These are phyloP conservation scores for Lentinus polychrous DNA, from an alignment of 1,284 basidiomycete species.

Conservation along the genomic window DNA sequence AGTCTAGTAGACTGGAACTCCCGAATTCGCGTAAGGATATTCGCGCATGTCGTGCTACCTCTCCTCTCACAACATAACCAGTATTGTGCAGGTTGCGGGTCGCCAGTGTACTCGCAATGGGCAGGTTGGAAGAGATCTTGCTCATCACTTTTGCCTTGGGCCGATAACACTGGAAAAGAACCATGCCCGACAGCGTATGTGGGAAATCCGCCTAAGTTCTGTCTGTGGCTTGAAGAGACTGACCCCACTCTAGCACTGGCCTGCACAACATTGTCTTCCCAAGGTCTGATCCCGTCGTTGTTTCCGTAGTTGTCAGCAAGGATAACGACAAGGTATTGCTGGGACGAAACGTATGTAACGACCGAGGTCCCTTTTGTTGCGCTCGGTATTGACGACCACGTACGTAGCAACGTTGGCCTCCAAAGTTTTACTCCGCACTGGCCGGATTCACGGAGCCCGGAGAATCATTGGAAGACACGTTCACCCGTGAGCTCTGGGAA, in stretches of 20 bases:
- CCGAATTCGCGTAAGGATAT: constrained; percentile 60
- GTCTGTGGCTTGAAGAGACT: constrained; percentile 2
- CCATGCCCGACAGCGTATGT: constrained; percentile 65
- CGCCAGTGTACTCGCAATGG: constrained; percentile 83
- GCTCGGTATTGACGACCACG: neutral
- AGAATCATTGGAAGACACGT: constrained; percentile 91
- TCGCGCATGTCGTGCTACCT: neutral
- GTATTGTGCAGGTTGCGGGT: constrained; percentile 90
- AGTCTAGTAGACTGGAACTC: constrained; percentile 88
- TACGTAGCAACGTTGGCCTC: constrained; percentile 43
- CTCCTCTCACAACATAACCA: constrained; percentile 22
- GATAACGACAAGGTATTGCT: constrained; percentile 78
- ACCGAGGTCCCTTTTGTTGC: neutral
- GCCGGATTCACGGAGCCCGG: constrained; percentile 92
- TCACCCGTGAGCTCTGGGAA: constrained; percentile 90
- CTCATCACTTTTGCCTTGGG: constrained; percentile 65
- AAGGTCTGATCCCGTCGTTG: constrained; percentile 85
- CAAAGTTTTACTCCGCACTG: constrained; percentile 78
- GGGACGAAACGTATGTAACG: constrained; percentile 67
- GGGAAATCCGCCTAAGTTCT: neutral
- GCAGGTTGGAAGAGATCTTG: constrained; percentile 94
- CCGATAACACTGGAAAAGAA: constrained; percentile 49
- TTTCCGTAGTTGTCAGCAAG: constrained; percentile 82
- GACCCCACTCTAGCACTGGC: constrained; percentile 50
- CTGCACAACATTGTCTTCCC: constrained; percentile 86